phyloP scores from a whole-genome alignment of 495 filamentous ascomycete genomes.

The Aspergillus steynii region DNA sequence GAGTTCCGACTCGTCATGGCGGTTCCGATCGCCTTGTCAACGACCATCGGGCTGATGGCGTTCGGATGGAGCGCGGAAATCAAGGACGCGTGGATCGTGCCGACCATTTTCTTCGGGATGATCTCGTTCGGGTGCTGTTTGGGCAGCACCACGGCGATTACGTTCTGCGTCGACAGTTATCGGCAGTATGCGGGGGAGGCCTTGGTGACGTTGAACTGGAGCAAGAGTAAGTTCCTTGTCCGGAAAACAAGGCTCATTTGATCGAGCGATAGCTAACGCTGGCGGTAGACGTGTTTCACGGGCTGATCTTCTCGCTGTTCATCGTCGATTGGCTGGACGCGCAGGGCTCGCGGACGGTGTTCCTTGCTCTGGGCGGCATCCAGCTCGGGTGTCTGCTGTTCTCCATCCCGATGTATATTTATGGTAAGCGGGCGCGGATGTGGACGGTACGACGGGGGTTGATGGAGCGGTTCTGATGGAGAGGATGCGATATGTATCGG shows the following conservation, averaged over 20 bases:
- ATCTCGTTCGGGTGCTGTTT: slow-evolving; percentile 93
- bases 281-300: slow-evolving; percentile 73
- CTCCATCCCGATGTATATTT: slow-evolving; percentile 95
- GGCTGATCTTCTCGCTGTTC: slow-evolving; percentile 87
- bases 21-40: slow-evolving; percentile 74
- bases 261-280: slow-evolving; percentile 9
- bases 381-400: slow-evolving; percentile 73
- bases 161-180: slow-evolving; percentile 92
- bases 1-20: slow-evolving; percentile 96
- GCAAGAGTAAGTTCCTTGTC: slow-evolving; percentile 63
- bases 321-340: slow-evolving; percentile 80
- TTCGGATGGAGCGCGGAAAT: slow-evolving; percentile 86
- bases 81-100: slow-evolving; percentile 83
- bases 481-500: not conserved
- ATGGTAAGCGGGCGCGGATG: slow-evolving; percentile 91
- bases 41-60: slow-evolving; percentile 84
- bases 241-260: not conserved
- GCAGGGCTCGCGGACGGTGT: slow-evolving; percentile 77
- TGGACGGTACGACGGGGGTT: slow-evolving; percentile 89
- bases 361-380: slow-evolving; percentile 80
- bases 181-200: slow-evolving; percentile 94
- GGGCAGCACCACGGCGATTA: slow-evolving; percentile 91
- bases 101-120: slow-evolving; percentile 88
- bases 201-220: slow-evolving; percentile 91
- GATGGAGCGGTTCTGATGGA: slow-evolving; percentile 77